Evolutionary conservation across 176 grass and related monocot species (phyloP).

Genomic region (Raddia distichophylla): DNA sequence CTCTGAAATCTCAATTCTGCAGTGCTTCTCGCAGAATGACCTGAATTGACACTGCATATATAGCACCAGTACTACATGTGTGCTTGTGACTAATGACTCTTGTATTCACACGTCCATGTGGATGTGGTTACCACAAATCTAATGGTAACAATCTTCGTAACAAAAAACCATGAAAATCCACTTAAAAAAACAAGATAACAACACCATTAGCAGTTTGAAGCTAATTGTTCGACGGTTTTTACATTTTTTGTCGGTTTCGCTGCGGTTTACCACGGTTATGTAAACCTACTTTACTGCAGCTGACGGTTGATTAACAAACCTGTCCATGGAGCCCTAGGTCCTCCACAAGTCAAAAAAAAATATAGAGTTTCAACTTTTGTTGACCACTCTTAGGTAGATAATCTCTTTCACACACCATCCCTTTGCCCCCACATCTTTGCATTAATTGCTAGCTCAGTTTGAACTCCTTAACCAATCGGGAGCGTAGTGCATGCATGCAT

Average conservation of each 20-base stretch:
- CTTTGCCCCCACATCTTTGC: not conserved
- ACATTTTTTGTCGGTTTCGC: no score
- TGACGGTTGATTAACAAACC: not conserved
- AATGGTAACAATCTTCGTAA: no score
- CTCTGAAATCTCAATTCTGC: not conserved
- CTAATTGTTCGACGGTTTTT: no score
- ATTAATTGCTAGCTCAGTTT: not conserved
- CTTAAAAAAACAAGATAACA: no score
- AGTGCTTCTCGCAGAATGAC: not conserved
- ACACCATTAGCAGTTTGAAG: no score
- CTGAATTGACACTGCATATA: not conserved
- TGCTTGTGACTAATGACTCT: no score
- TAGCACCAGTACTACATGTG: no score
- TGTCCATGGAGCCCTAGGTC: not conserved
- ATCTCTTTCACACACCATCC: not conserved
- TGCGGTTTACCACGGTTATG: no score
- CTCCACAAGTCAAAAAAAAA: not conserved
- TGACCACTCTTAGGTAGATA: not conserved
- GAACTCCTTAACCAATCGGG: not conserved
- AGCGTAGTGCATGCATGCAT: not conserved
- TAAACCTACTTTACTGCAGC: no score
- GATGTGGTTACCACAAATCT: no score
- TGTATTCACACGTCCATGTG: no score
- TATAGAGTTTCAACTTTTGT: not conserved
- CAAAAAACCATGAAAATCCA: no score